A percentile compares a stretch with the other conserved stretches of the same genome.
phyloP scores from a whole-genome alignment of 345 rosid genomes.

The Citrus glauca region DNA sequence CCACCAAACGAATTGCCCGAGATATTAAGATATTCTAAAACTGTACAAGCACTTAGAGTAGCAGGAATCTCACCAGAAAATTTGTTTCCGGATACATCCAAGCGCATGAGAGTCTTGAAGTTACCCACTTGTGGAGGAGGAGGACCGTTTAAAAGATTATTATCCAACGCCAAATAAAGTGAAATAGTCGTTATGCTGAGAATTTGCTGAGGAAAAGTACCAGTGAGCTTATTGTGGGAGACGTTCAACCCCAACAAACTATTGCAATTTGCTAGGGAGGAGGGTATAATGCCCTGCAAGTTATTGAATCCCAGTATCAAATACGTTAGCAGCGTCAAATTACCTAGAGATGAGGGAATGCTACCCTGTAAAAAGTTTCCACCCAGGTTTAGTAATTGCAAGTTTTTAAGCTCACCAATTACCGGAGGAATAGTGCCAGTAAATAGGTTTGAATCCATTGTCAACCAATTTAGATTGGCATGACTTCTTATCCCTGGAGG shows the following conservation, averaged over 20 bases:
- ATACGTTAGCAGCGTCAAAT: background rate
- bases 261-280: slow-evolving; percentile 2
- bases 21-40: background rate
- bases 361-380: slow-evolving; percentile 5
- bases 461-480: background rate
- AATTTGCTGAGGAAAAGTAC: background rate
- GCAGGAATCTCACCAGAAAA: background rate
- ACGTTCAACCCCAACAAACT: background rate
- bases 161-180: too few relatives aligned
- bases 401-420: background rate
- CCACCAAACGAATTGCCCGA: slow-evolving; percentile 2
- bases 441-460: background rate
- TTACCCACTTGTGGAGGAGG: too few relatives aligned
- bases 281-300: slow-evolving; percentile 13
- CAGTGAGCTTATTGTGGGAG: slow-evolving; percentile 9
- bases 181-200: too few relatives aligned
- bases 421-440: slow-evolving; percentile 5
- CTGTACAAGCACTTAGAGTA: background rate
- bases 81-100: slow-evolving; percentile 11
- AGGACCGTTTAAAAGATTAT: too few relatives aligned
- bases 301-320: too few relatives aligned
- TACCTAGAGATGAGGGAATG: slow-evolving; percentile 8
- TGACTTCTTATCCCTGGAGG: slow-evolving; percentile 16
- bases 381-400: background rate
- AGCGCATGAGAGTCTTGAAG: background rate